Base-by-base conservation (phyloP, 2,329 filamentous ascomycete genomes). In the Akanthomyces dipterigenus region DNA sequence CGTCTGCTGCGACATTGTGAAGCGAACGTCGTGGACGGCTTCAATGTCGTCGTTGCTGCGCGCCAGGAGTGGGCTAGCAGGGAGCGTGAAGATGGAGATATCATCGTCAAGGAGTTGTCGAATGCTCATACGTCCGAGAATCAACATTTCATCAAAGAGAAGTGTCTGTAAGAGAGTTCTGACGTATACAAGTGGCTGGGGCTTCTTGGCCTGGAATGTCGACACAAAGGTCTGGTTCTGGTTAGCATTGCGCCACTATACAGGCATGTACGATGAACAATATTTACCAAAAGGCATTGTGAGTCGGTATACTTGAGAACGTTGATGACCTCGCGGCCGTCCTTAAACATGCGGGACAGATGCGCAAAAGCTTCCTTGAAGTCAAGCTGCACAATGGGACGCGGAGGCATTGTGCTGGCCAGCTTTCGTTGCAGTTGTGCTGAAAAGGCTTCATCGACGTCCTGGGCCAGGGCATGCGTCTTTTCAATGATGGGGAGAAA, bases 401-500 rank as follows among this genome's bases (percentile, higher is more conserved):
- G 84, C 8, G 95, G 95, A 4, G 95, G 95, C 68, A 97, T 93
- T 0, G 92, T 97, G 67, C 92, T 97, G 1, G 95, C 93, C 36
- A 99, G 80, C 64, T 89, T 89, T n/a, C 93, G 84, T 71, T 99
- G 95, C 42, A 98, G 82, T 70, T 96, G 96, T 26, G 86, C 85
- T 67, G 91, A 97, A 72, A 97, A 98, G 0, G 93, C 86, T n/a
- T 87, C 86, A 0, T 87, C 82, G 0, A 96, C 85, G 0, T 84
- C 73, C 55, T 80, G 85, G 0, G 85, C 89, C 3, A 93, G 73
- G 0, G 74, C 67, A 60, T 88, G 82, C 1, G 88, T 86, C 31
- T 80, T 78, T 62, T 83, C 78, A 57, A 96, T 79, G 1, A 73
- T 69, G 4, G 80, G 75, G 55, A 93, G 74, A 16, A 83, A 70